Evolutionary conservation across 225 moss, liverwort and hornwort species (phyloP).

Genomic region (Pseudisothecium myosuroides): DNA sequence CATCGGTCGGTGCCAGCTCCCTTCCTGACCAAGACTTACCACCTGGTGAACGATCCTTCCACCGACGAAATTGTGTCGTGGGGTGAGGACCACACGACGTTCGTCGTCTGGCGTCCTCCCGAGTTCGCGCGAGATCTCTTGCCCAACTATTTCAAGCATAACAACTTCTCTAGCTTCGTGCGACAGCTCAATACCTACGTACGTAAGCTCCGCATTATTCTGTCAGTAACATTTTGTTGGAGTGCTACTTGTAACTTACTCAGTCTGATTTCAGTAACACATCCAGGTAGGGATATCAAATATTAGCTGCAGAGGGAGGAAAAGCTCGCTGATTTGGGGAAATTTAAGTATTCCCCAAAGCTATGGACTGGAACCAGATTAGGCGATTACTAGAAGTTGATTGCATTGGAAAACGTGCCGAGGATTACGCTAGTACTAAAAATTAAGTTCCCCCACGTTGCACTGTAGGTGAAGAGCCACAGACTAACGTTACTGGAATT

Average conservation of each 20-base stretch:
- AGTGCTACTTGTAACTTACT: neutral
- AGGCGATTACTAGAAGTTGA: neutral
- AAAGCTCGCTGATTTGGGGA: neutral
- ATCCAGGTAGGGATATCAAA: neutral
- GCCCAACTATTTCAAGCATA: conserved; percentile 64
- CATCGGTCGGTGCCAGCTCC: conserved; percentile 53
- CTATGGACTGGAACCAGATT: neutral
- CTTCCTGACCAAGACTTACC: conserved; percentile 50
- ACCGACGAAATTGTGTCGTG: conserved; percentile 52
- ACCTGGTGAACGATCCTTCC: conserved; percentile 39
- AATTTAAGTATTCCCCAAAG: neutral
- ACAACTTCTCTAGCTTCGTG: conserved; percentile 65
- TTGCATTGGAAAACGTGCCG: neutral
- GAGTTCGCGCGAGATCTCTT: conserved; percentile 53
- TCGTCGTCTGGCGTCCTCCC: conserved; percentile 54
- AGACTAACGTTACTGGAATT: neutral
- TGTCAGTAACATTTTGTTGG: neutral
- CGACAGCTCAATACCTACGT: conserved; percentile 63
- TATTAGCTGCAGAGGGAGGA: neutral
- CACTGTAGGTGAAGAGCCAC: neutral
- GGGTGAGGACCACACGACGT: conserved; percentile 39
- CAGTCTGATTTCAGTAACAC: neutral
- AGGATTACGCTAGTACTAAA: neutral
- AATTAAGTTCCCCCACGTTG: neutral
- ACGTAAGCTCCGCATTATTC: conserved; percentile 26